A percentile compares a stretch with the other conserved stretches of the same genome.
Evolutionary conservation across 139 green algal species (phyloP).

Genomic region (Deuterostichococcus epilithicus): DNA sequence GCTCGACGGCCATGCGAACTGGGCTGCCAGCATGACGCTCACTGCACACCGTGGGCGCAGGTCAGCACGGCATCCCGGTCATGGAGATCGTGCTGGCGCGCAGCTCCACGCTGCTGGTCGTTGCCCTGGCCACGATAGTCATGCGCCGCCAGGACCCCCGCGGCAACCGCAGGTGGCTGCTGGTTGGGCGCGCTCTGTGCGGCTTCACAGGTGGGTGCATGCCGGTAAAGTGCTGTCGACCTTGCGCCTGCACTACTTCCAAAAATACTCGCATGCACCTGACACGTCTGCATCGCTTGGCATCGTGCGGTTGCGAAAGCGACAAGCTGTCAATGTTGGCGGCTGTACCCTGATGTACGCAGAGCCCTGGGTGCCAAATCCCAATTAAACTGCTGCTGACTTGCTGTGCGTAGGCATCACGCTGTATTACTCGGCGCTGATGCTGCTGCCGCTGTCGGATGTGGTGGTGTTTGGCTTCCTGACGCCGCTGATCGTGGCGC

Average conservation of each 20-base stretch:
- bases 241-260: no score
- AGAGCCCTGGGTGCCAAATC: no score
- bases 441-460: conserved; percentile 27
- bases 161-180: background rate
- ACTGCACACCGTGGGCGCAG: background rate
- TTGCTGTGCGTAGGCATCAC: background rate
- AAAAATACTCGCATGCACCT: no score
- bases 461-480: conserved; percentile 23
- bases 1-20: no score
- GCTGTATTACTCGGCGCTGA: background rate
- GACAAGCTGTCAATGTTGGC: no score
- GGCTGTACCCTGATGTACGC: no score
- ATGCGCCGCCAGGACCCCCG: background rate
- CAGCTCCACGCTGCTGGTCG: background rate
- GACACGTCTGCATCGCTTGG: no score
- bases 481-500: conserved; percentile 21
- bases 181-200: background rate
- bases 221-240: no score
- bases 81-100: background rate
- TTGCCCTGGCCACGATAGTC: background rate
- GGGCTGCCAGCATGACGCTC: no score
- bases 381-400: background rate
- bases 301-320: no score
- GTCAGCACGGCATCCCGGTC: background rate
- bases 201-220: background rate